Conservation (phyloP, 129 eudicot species). For the Flaveria linearis region DNA sequence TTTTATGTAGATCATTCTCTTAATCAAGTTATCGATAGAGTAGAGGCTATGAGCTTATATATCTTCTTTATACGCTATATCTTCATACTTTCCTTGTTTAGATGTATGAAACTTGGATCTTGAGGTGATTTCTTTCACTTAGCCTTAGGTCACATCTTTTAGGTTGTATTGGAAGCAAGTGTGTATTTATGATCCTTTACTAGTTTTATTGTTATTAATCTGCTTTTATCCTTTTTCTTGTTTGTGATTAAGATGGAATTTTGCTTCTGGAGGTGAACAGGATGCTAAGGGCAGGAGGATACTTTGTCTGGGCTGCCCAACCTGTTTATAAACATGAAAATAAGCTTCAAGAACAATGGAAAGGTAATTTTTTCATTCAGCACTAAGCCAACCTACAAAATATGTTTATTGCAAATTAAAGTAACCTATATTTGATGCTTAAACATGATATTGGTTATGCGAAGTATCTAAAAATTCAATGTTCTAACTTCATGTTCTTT, state of each 20-base stretch:
- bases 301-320: constrained; percentile 81
- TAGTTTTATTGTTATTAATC: constrained; percentile 26
- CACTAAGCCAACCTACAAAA: constrained; percentile 6
- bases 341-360: constrained; percentile 61
- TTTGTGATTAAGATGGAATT: constrained; percentile 69
- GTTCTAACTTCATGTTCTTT: not conserved
- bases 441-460: constrained; percentile 4
- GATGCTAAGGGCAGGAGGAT: constrained; percentile 87
- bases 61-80: constrained; percentile 3
- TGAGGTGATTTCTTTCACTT: constrained; percentile 14
- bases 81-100: not conserved
- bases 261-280: constrained; percentile 89
- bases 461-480: constrained; percentile 16
- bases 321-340: constrained; percentile 82
- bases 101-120: constrained; percentile 8
- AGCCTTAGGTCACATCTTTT: not conserved
- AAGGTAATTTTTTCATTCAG: constrained; percentile 44
- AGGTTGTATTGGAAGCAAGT: constrained; percentile 1
- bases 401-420: not conserved
- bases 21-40: not conserved
- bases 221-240: constrained; percentile 2
- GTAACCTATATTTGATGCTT: constrained; percentile 4
- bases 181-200: constrained; percentile 16
- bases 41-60: not conserved
- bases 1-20: not conserved